Base-by-base conservation (phyloP, 371 early-diverging fungal genomes). In the Mucor irregularis region DNA sequence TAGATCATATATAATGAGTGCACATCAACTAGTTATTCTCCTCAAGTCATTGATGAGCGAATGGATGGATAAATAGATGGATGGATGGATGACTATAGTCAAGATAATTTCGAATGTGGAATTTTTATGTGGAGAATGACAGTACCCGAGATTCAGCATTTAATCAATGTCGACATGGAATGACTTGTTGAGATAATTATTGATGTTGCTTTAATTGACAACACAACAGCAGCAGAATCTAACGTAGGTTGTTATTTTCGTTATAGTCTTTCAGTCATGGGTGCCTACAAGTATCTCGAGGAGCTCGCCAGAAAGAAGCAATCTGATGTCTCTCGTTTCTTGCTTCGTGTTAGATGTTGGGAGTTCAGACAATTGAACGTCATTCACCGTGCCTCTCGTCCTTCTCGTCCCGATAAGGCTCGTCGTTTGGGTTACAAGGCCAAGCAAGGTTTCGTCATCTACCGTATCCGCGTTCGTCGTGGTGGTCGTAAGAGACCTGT, bases 261-360 rank as follows among this genome's bases (percentile, higher is more conserved):
- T 38, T 26, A 17, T 49, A 40, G 38, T 29, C 38, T 26, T 16
- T 50, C 37, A 28, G 26, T 29, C 4, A 62, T 62, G 38, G 38
- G 38, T 38, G 93, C 95, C 66, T 90, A 92, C 82, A 92, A 96
- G 81, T 97, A 98, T 79, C 84, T 98, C 67, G 94, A 94, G 85
- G 96, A 96, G 83, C 89, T 99, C 67, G 88, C 91, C 79, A 96
- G 94, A 87, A 94, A 97, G 91, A 99, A 98, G 87, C 98, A 99
- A 87, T 90, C 91, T 49, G 98, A 98, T 85, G 97, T 97, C 62
- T 89, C 97, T 85, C 91, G 98, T 75, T 99, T 98, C 87, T 86
- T 99, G 61, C 88, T 94, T 63, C 94, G 98, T 76, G 90, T 99
- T 45, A 85, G 98, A 80, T 91, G 94, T 87, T 99, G 98, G 97